Conservation (phyloP, 2,329 filamentous ascomycete species). For the Colletotrichum trifolii region DNA sequence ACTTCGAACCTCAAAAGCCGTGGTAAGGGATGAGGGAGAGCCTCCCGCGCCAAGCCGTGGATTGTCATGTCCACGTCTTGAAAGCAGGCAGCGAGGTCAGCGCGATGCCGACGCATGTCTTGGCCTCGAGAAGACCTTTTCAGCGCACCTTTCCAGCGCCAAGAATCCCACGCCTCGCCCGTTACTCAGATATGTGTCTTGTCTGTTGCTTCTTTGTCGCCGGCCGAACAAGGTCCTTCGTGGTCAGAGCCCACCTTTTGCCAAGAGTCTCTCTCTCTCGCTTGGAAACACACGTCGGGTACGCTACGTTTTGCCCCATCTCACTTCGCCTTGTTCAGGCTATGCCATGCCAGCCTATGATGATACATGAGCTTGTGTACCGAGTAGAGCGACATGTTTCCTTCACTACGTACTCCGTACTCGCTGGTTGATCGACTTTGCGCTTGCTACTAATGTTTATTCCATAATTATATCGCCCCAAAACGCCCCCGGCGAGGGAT, state of each 20-base stretch:
- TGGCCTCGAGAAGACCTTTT: conserved; percentile 3
- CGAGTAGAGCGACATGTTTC: too few relatives aligned
- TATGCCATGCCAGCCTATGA: too few relatives aligned
- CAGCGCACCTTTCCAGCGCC: conserved; percentile 14
- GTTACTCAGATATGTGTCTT: too few relatives aligned
- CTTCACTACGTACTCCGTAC: too few relatives aligned
- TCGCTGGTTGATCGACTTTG: too few relatives aligned
- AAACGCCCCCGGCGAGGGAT: conserved; percentile 15
- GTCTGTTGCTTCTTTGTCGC: too few relatives aligned
- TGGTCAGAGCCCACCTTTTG: too few relatives aligned
- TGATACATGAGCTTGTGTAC: too few relatives aligned
- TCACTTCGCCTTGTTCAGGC: too few relatives aligned
- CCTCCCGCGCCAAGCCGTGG: conserved; percentile 29
- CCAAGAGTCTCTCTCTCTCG: too few relatives aligned
- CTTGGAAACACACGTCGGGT: background rate
- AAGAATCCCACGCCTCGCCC: conserved; percentile 11
- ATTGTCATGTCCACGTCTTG: conserved; percentile 35
- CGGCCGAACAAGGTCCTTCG: too few relatives aligned
- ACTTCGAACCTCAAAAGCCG: too few relatives aligned
- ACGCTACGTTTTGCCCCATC: background rate
- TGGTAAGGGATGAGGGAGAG: conserved; percentile 16
- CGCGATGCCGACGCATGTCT: conserved; percentile 7
- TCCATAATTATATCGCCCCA: conserved; percentile 4
- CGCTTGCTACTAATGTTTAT: conserved; percentile 8
- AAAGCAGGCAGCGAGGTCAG: background rate